These are phyloP conservation scores for Claviceps sp. DNA, from an alignment of 2,329 filamentous ascomycete genomes.

Conservation along the genomic window DNA sequence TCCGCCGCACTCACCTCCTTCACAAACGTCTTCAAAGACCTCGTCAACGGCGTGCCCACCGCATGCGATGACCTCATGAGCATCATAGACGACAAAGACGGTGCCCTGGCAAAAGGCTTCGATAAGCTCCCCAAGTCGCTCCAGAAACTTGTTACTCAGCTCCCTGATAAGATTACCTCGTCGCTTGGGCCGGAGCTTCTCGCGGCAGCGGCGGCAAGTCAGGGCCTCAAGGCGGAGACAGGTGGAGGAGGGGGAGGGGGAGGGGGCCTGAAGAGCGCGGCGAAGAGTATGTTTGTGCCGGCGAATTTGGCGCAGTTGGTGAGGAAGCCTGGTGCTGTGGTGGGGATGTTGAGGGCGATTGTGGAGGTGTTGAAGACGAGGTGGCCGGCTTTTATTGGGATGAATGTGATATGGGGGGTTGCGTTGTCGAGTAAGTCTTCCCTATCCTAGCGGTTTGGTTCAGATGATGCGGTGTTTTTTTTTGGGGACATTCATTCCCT, in stretches of 20 bases:
- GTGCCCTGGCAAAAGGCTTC: constrained; percentile 44
- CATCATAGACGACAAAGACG: constrained; percentile 48
- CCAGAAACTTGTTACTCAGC: constrained; percentile 71
- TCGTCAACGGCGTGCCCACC: constrained; percentile 83
- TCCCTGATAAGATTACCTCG: constrained; percentile 70
- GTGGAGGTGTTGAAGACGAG: constrained; percentile 75
- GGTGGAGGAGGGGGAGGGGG: constrained; percentile 19
- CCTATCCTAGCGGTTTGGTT: too few species aligned
- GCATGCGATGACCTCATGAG: constrained; percentile 75
- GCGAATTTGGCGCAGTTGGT: constrained; percentile 66
- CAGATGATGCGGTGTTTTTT: too few species aligned
- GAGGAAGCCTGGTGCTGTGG: constrained; percentile 75
- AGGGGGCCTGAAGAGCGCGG: constrained; percentile 45
- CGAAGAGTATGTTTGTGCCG: constrained; percentile 55
- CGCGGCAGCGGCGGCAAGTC: constrained; percentile 64
- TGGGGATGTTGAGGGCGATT: constrained; percentile 76
- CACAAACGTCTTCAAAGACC: constrained; percentile 80
- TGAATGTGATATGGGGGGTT: constrained; percentile 82
- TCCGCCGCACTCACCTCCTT: constrained; percentile 72
- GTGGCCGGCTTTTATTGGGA: constrained; percentile 83
- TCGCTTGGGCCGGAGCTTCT: constrained; percentile 70
- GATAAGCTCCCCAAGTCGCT: constrained; percentile 63
- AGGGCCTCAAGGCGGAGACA: constrained; percentile 45
- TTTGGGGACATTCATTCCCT: too few species aligned
- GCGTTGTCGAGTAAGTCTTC: constrained; percentile 63